Conservation (phyloP, 106 monocot genomes). For the Ottelia alismoides region DNA sequence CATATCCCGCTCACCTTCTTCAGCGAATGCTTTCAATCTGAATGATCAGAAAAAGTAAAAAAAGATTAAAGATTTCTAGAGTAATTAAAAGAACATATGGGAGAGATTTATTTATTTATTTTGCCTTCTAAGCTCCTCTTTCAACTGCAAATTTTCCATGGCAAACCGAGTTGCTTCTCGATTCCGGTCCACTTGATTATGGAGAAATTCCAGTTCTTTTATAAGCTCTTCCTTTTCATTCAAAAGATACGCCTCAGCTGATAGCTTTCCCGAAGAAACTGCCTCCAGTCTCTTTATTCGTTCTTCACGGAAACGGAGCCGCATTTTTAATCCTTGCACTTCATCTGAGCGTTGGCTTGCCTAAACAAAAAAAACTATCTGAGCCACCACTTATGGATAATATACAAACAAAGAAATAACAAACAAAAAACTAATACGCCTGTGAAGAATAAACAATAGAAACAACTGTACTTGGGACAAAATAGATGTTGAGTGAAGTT, state of each 20-base stretch:
- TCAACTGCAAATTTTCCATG: conserved; percentile 86
- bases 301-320: conserved; percentile 80
- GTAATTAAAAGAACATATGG: not conserved
- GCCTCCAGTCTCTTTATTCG: conserved; percentile 61
- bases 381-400: too few relatives aligned
- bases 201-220: conserved; percentile 68
- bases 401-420: too few relatives aligned
- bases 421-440: too few relatives aligned
- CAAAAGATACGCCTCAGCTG: conserved; percentile 48
- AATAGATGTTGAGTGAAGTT: too few relatives aligned
- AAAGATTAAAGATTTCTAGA: not conserved
- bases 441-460: too few relatives aligned
- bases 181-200: conserved; percentile 67
- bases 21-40: conserved; percentile 80
- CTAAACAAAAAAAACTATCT: conserved; percentile 14
- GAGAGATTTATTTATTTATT: not conserved
- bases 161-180: conserved; percentile 91
- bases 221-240: conserved; percentile 63
- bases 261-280: conserved; percentile 53
- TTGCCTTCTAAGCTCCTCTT: conserved; percentile 79
- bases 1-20: conserved; percentile 80
- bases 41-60: not conserved
- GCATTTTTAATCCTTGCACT: conserved; percentile 74
- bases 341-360: conserved; percentile 66
- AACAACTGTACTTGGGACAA: too few relatives aligned